Percentiles rank a stretch among this genome's conserved stretches.
These are phyloP conservation scores for Boletus mariae DNA, from an alignment of 1,284 basidiomycete species.

Conservation along the genomic window DNA sequence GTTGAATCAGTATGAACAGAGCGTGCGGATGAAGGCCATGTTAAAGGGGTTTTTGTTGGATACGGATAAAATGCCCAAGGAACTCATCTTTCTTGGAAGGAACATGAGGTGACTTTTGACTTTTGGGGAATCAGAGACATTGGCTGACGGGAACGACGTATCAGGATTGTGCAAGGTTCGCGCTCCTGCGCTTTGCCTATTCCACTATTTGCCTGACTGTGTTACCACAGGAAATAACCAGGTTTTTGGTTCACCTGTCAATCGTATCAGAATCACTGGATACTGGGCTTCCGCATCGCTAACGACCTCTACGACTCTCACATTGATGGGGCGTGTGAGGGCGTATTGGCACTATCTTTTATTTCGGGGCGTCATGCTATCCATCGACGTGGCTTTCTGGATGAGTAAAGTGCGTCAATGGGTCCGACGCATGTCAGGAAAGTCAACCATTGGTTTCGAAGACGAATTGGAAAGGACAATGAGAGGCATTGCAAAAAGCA, in stretches of 20 bases:
- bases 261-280: slow-evolving; percentile 82
- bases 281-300: slow-evolving; percentile 64
- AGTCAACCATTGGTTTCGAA: slow-evolving; percentile 48
- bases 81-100: slow-evolving; percentile 77
- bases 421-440: slow-evolving; percentile 35
- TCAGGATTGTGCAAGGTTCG: slow-evolving; percentile 62
- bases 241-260: slow-evolving; percentile 76
- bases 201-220: not conserved
- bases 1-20: slow-evolving; percentile 56
- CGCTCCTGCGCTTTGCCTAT: not conserved
- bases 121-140: not conserved
- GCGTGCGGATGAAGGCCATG: slow-evolving; percentile 61
- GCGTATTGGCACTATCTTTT: slow-evolving; percentile 51
- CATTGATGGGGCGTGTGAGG: slow-evolving; percentile 35
- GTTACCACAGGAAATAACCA: slow-evolving; percentile 61
- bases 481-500: slow-evolving; percentile 55
- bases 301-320: slow-evolving; percentile 37
- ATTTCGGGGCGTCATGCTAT: slow-evolving; percentile 54
- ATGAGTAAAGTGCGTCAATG: slow-evolving; percentile 48
- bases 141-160: not conserved
- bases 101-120: slow-evolving; percentile 59
- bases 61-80: slow-evolving; percentile 70
- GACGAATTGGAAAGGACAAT: slow-evolving; percentile 63
- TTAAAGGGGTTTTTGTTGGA: slow-evolving; percentile 59
- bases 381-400: slow-evolving; percentile 58